Percentiles rank a stretch among this genome's conserved stretches.
phyloP scores from a whole-genome alignment of 2,329 filamentous ascomycete genomes.

The Pezicula carpinea region DNA sequence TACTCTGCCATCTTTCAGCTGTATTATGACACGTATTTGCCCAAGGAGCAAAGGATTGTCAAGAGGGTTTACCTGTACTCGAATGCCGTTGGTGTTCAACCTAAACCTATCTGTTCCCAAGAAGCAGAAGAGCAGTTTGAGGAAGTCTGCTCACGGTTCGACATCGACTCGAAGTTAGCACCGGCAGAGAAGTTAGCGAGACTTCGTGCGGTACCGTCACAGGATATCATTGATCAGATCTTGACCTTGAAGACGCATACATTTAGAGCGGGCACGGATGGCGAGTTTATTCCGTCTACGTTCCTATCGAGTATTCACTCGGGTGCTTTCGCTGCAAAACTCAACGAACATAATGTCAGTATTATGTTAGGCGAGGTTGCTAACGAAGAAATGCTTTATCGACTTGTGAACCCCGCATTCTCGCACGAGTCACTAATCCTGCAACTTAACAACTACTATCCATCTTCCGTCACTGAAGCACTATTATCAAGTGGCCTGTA shows the following conservation, averaged over 20 bases:
- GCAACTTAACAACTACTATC: slow-evolving; percentile 1
- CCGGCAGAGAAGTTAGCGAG: slow-evolving; percentile 25
- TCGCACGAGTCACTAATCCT: background rate
- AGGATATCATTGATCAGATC: slow-evolving; percentile 24
- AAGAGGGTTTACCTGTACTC: slow-evolving; percentile 18
- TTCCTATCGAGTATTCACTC: background rate
- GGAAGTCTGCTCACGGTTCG: slow-evolving; percentile 32
- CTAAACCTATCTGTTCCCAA: slow-evolving; percentile 26
- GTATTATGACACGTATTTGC: background rate
- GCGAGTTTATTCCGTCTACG: slow-evolving; percentile 28
- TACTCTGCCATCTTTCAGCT: slow-evolving; percentile 26
- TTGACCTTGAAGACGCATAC: slow-evolving; percentile 35
- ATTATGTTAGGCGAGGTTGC: background rate
- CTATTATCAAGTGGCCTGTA: background rate
- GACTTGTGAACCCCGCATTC: background rate
- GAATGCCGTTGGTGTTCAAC: slow-evolving; percentile 38
- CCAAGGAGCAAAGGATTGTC: background rate
- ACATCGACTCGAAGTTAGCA: slow-evolving; percentile 17
- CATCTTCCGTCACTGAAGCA: background rate
- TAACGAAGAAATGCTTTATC: background rate
- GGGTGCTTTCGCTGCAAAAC: background rate
- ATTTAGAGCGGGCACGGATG: slow-evolving; percentile 38
- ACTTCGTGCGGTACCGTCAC: slow-evolving; percentile 26
- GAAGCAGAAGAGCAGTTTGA: slow-evolving; percentile 30
- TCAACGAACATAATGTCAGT: background rate